Conservation (phyloP, 495 filamentous ascomycete genomes). For the Barbatosphaeria neglecta region DNA sequence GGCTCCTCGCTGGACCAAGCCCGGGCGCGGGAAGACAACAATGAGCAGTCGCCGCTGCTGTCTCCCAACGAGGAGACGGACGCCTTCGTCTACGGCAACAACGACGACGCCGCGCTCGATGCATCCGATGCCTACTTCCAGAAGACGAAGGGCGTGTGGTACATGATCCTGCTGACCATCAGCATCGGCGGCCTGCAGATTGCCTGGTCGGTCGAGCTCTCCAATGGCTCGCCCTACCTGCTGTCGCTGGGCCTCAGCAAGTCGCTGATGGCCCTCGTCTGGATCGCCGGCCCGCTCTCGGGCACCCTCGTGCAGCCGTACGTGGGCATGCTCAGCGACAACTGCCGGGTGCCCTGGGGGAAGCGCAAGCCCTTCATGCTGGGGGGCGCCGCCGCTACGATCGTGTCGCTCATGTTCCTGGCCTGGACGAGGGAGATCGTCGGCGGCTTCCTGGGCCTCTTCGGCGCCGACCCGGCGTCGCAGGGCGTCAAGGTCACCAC, state of each 20-base stretch:
- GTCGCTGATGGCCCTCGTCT: constrained; percentile 82
- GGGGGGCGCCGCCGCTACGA: constrained; percentile 58
- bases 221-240: constrained; percentile 63
- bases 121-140: constrained; percentile 34
- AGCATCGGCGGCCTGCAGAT: constrained; percentile 80
- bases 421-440: constrained; percentile 78
- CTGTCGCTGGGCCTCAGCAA: constrained; percentile 81
- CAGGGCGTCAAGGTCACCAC: constrained; percentile 44
- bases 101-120: constrained; percentile 18
- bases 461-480: constrained; percentile 56
- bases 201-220: constrained; percentile 88
- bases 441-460: constrained; percentile 54
- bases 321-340: constrained; percentile 81
- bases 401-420: constrained; percentile 59
- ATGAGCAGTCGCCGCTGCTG: constrained; percentile 51
- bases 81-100: constrained; percentile 21
- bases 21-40: constrained; percentile 6
- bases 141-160: constrained; percentile 66
- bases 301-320: constrained; percentile 88
- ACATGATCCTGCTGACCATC: constrained; percentile 72
- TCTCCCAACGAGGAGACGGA: constrained; percentile 33
- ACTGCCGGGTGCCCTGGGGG: constrained; percentile 68
- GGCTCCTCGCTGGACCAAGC: constrained; percentile 5
- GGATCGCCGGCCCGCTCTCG: constrained; percentile 84
- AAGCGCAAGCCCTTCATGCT: constrained; percentile 86